phyloP scores from a whole-genome alignment of 2,329 filamentous ascomycete genomes.

The Xylariaceae sp. region DNA sequence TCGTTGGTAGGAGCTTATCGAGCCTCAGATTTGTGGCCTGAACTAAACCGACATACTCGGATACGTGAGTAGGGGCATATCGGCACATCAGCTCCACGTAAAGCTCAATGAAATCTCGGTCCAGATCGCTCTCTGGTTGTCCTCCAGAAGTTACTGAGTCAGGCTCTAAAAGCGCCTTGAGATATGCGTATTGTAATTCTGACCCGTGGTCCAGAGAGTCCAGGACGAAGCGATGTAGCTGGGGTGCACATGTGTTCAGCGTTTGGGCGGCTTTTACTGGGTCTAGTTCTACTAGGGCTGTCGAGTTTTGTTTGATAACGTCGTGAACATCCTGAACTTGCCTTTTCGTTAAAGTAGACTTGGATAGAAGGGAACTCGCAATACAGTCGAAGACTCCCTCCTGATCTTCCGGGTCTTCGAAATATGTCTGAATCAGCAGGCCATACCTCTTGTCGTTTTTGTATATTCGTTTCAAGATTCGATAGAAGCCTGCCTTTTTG shows the following conservation, averaged over 20 bases:
- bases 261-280: constrained; percentile 61
- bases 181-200: constrained; percentile 69
- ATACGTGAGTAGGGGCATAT: constrained; percentile 77
- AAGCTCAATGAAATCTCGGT: constrained; percentile 66
- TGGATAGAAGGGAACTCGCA: constrained; percentile 64
- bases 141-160: constrained; percentile 35
- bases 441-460: constrained; percentile 74
- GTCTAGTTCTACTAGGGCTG: constrained; percentile 63
- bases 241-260: constrained; percentile 57
- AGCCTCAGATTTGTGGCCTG: constrained; percentile 75
- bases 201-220: constrained; percentile 56
- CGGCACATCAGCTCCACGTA: constrained; percentile 91
- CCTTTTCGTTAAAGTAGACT: constrained; percentile 59
- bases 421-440: constrained; percentile 72
- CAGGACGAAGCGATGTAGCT: constrained; percentile 64
- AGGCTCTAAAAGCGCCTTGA: constrained; percentile 70
- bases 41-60: constrained; percentile 73
- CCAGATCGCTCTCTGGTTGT: constrained; percentile 35
- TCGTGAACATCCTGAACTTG: constrained; percentile 68
- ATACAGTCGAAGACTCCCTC: constrained; percentile 76
- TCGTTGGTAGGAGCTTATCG: constrained; percentile 74
- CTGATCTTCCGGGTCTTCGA: constrained; percentile 77
- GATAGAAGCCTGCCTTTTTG: constrained; percentile 75
- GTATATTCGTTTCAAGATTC: constrained; percentile 87
- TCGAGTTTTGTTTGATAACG: constrained; percentile 62